phyloP scores from a whole-genome alignment of 2,329 filamentous ascomycete genomes.

The Apiospora koreana region DNA sequence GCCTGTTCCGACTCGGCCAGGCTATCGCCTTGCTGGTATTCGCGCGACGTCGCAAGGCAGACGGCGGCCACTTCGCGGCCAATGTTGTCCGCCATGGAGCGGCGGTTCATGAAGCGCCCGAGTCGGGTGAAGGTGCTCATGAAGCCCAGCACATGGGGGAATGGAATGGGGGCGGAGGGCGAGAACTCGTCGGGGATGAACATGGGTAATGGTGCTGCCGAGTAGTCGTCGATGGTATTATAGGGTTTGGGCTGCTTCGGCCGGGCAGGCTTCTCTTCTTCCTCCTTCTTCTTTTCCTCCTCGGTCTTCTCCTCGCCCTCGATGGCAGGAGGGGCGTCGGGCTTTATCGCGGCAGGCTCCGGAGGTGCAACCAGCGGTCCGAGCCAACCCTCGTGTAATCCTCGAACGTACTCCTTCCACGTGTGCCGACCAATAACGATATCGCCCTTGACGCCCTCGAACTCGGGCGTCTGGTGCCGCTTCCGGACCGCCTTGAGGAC shows the following conservation, averaged over 20 bases:
- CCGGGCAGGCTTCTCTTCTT: constrained; percentile 56
- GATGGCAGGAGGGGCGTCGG: constrained; percentile 18
- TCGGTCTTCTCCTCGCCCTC: constrained; percentile 43
- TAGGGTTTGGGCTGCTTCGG: constrained; percentile 70
- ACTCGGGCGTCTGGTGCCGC: constrained; percentile 68
- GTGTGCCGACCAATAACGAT: constrained; percentile 87
- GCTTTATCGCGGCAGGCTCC: not conserved
- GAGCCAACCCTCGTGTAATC: constrained; percentile 94
- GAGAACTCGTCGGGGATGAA: constrained; percentile 71
- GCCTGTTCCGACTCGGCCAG: constrained; percentile 59
- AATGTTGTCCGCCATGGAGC: constrained; percentile 81
- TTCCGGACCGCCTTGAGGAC: constrained; percentile 64
- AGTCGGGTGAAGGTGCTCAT: constrained; percentile 84
- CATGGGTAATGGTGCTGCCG: constrained; percentile 62
- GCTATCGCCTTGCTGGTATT: constrained; percentile 46
- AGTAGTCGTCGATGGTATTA: constrained; percentile 73
- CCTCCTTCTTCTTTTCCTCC: constrained; percentile 39
- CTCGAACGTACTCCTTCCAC: constrained; percentile 96
- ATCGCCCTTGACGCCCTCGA: constrained; percentile 76
- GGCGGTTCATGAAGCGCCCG: constrained; percentile 83
- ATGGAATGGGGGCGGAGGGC: constrained; percentile 70
- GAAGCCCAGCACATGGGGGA: constrained; percentile 93
- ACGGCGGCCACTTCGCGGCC: constrained; percentile 85
- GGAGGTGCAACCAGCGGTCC: constrained; percentile 74
- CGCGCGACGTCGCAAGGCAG: constrained; percentile 65